phyloP scores from a whole-genome alignment of 2,329 filamentous ascomycete species.

The Alternaria hordeiaustralica region DNA sequence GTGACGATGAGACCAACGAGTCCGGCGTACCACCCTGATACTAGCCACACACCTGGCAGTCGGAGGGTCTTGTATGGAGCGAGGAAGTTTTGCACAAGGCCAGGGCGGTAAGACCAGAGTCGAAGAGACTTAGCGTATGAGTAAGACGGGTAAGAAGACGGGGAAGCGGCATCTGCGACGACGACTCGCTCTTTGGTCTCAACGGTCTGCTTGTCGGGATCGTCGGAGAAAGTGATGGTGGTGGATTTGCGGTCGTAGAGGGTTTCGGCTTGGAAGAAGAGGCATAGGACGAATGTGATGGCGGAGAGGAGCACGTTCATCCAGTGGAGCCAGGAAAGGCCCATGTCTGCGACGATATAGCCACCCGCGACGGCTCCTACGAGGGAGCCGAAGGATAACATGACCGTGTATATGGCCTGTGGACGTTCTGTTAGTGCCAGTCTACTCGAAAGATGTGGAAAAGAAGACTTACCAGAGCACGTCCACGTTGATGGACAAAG shows the following conservation, averaged over 20 bases:
- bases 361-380: conserved; percentile 50
- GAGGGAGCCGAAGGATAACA: conserved; percentile 47
- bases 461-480: conserved; percentile 45
- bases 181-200: conserved; percentile 27
- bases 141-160: conserved; percentile 33
- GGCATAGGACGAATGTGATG: conserved; percentile 39
- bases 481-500: conserved; percentile 52
- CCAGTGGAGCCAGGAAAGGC: conserved; percentile 52
- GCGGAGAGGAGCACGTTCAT: conserved; percentile 48
- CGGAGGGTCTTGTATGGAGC: conserved; percentile 48
- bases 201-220: conserved; percentile 16
- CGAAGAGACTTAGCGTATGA: conserved; percentile 47
- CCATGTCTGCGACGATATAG: conserved; percentile 48
- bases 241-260: conserved; percentile 44
- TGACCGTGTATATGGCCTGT: conserved; percentile 52
- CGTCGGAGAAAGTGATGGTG: conserved; percentile 17
- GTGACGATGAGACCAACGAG: conserved; percentile 51
- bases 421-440: background rate
- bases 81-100: conserved; percentile 43
- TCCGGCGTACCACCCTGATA: conserved; percentile 52
- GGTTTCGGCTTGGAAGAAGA: conserved; percentile 51
- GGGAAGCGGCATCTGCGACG: conserved; percentile 8
- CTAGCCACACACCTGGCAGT: conserved; percentile 52
- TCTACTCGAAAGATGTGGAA: background rate
- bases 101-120: conserved; percentile 44